Base-by-base conservation (phyloP, 1,284 basidiomycete species). In the Puccinia hordei region DNA sequence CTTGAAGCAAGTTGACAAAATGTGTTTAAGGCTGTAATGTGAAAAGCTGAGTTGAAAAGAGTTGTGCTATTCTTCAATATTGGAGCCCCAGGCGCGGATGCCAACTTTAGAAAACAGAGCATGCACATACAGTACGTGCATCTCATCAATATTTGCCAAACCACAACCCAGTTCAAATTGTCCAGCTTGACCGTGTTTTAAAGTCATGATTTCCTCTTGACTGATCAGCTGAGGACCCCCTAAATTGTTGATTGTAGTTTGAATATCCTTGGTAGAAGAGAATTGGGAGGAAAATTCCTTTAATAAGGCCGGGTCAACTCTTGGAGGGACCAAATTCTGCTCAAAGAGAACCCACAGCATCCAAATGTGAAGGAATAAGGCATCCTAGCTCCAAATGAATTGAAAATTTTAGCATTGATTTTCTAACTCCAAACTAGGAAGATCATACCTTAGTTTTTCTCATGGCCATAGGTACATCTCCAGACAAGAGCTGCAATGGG, bases 1-100 rank as follows among this genome's bases (percentile, higher is more conserved):
- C 9, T 35, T 30, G 30, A 46, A 9, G 53, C n/a, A 49, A 49
- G 35, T 41, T 75, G 73, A 2, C 73, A 30, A 49, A 75, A 75
- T 30, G 55, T n/a, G 19, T 57, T 57, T 19, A 57, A 57, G 27
- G 53, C 53, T 9, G 53, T 57, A 19, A 57, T 57, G 41, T 27
- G 61, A 65, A 9, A 65, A 4, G 61, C 61, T 6, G 61, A 65
- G 30, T 65, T 65, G 10, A 30, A 65, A 30, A 44, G 35, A 38
- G 44, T 41, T 13, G 12, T 24, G 41, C 4, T 5, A n/a, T n/a
- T 71, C 66, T 17, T 71, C 66, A 17, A 71, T 8, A 49, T 71
- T 71, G 4, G 66, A 38, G 12, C 35, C 66, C 66, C 66, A 71
- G 41, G 12, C 22, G 5, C 41, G 35, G 15, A 46, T 44, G 13